Evolutionary conservation across 139 green algal genomes (phyloP), one percentile per base, ranked within the genome.

Genomic region (Chlorella sp.): DNA sequence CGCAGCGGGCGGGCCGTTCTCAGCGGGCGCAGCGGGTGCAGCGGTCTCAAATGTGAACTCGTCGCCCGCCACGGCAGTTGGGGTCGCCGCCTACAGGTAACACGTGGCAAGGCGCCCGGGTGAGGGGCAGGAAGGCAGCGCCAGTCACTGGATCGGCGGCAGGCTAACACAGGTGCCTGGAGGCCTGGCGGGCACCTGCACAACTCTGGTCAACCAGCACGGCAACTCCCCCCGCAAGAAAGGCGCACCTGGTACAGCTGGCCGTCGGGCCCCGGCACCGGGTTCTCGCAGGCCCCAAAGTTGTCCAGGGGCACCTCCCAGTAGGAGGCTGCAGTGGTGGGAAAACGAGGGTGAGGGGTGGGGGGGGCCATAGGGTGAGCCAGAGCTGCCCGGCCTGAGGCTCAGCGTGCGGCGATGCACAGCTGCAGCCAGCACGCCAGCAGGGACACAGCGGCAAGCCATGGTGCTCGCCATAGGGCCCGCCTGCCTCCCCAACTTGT

Each of bases 221-320:
- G n/a, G n/a, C n/a, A n/a, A n/a, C n/a, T n/a, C n/a, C n/a, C n/a
- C n/a, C n/a, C n/a, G 56, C 56, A 65, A 65, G 56, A 20, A 24
- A 3, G 56, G 22, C 56, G 43, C 40, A 60, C 67, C 76, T 80
- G 56, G 79, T 90, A 90, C n/a, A 67, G 43, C 8, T 46, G 36
- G 43, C 88, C 89, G 9, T 87, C 81, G 36, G 82, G 81, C 24
- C 74, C 78, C 2, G 81, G 85, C 64, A 92, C 90, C 16, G 90
- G 90, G 80, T 92, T 92, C 36, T 93, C 85, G 1, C 74, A 76
- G 3, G 70, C n/a, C 11, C 76, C 83, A 26, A 75, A 58, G 24
- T 81, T 84, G 32, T 87, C 83, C 28, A 93, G 72, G 3, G 86
- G 86, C 43, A 92, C 90, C 88, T 90, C 89, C 90, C 90, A 93